Percentiles rank a stretch among this genome's conserved stretches.
These are phyloP conservation scores for Pseudogymnoascus pannorum DNA, from an alignment of 2,329 filamentous ascomycete genomes.

Conservation along the genomic window DNA sequence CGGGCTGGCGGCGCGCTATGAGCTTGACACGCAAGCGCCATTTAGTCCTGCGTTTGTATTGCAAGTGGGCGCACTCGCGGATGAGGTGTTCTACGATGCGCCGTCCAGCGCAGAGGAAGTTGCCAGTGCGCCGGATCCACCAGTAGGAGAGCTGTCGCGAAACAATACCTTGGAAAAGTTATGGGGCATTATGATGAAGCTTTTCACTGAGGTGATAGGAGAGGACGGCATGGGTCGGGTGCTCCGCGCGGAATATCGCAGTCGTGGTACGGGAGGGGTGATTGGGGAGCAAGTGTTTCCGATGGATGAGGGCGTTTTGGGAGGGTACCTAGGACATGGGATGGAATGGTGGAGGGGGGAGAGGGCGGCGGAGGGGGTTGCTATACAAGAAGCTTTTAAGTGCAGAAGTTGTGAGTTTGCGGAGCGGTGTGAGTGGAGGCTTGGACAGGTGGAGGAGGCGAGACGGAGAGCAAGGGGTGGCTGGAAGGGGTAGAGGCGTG, in stretches of 20 bases:
- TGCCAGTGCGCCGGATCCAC: constrained; percentile 15
- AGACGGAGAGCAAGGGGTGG: not conserved
- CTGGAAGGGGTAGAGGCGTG: not conserved
- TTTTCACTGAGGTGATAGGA: not conserved
- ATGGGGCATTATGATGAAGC: constrained; percentile 59
- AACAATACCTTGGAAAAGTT: constrained; percentile 54
- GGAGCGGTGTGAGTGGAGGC: constrained; percentile 71
- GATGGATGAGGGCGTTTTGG: constrained; percentile 57
- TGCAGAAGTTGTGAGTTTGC: constrained; percentile 79
- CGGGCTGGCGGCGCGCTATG: constrained; percentile 63
- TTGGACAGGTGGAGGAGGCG: constrained; percentile 57
- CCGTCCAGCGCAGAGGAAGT: constrained; percentile 27
- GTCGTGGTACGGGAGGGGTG: constrained; percentile 38
- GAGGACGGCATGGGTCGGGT: constrained; percentile 28
- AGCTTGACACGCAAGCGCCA: constrained; percentile 52
- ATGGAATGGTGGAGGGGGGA: constrained; percentile 86
- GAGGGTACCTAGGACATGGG: constrained; percentile 58
- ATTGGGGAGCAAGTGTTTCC: constrained; percentile 55
- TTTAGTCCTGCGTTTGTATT: constrained; percentile 78
- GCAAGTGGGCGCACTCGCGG: constrained; percentile 62
- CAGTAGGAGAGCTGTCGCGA: constrained; percentile 32
- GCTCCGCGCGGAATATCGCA: constrained; percentile 49
- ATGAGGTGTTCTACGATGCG: constrained; percentile 53
- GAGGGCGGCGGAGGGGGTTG: constrained; percentile 64
- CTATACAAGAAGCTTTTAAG: constrained; percentile 81